A percentile compares a stretch with the other conserved stretches of the same genome.
These are phyloP conservation scores for Mallotus repandus DNA, from an alignment of 441 rosid genomes.

Conservation along the genomic window DNA sequence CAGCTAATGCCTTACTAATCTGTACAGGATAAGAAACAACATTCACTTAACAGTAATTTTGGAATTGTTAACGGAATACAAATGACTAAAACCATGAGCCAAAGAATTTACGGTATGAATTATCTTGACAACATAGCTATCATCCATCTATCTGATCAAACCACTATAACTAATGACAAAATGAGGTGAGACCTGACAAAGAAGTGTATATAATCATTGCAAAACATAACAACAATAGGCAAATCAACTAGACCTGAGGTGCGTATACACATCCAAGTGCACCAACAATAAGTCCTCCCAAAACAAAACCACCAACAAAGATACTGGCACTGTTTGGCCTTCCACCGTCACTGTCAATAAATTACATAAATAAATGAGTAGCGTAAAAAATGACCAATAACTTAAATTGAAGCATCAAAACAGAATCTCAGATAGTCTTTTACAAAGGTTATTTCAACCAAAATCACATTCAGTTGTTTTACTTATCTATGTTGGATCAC, in stretches of 20 bases:
- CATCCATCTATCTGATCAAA: conserved; percentile 1
- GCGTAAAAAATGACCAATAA: too few species aligned
- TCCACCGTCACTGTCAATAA: conserved; percentile 57
- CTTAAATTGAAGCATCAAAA: background rate
- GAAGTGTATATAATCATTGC: background rate
- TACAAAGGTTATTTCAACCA: background rate
- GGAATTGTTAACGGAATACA: background rate
- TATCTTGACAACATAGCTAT: background rate
- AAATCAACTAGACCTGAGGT: conserved; percentile 60
- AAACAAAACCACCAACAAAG: conserved; percentile 87
- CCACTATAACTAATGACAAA: background rate
- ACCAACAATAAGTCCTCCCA: conserved; percentile 87
- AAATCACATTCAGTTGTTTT: background rate
- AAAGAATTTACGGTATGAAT: background rate
- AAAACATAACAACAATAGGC: conserved; percentile 6
- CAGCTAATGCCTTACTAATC: conserved; percentile 90
- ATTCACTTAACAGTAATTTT: conserved; percentile 1
- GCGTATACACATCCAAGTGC: conserved; percentile 95
- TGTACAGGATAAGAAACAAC: conserved; percentile 29
- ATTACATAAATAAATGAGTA: background rate
- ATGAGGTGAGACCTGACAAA: background rate
- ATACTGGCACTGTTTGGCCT: conserved; percentile 51
- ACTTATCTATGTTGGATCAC: background rate
- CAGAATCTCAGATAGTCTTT: background rate
- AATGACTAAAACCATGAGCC: background rate